Evolutionary conservation across 106 monocot genomes (phyloP).

Genomic region (Phalaenopsis equestris): DNA sequence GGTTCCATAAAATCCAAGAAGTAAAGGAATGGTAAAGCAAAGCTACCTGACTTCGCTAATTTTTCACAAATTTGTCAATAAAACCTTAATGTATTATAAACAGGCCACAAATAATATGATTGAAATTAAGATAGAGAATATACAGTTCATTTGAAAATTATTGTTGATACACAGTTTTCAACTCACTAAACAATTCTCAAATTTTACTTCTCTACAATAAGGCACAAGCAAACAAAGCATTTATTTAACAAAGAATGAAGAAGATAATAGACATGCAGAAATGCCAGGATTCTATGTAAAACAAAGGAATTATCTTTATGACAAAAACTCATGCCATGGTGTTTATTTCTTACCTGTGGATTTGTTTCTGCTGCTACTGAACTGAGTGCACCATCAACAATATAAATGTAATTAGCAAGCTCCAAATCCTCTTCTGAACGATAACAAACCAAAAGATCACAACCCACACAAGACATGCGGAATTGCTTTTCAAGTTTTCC

Average conservation of each 20-base stretch:
- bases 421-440: slow-evolving; percentile 80
- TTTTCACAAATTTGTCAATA: neutral
- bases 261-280: neutral
- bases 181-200: neutral
- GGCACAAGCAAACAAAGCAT: neutral
- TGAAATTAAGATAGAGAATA: neutral
- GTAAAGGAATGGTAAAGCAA: neutral
- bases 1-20: neutral
- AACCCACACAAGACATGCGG: slow-evolving; percentile 82
- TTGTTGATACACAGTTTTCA: neutral
- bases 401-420: slow-evolving; percentile 70
- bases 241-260: neutral
- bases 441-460: slow-evolving; percentile 96
- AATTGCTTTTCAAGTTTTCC: slow-evolving; percentile 90
- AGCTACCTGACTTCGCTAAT: neutral
- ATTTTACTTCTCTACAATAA: neutral
- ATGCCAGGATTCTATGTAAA: neutral
- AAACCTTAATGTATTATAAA: neutral
- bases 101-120: neutral
- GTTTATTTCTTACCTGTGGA: slow-evolving; percentile 52
- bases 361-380: slow-evolving; percentile 93
- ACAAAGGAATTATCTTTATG: neutral
- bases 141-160: neutral
- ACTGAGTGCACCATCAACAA: slow-evolving; percentile 95
- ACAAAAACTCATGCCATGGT: neutral